These are phyloP conservation scores for Syncephalastrum racemosum DNA, from an alignment of 371 early-diverging fungal genomes.

Conservation along the genomic window DNA sequence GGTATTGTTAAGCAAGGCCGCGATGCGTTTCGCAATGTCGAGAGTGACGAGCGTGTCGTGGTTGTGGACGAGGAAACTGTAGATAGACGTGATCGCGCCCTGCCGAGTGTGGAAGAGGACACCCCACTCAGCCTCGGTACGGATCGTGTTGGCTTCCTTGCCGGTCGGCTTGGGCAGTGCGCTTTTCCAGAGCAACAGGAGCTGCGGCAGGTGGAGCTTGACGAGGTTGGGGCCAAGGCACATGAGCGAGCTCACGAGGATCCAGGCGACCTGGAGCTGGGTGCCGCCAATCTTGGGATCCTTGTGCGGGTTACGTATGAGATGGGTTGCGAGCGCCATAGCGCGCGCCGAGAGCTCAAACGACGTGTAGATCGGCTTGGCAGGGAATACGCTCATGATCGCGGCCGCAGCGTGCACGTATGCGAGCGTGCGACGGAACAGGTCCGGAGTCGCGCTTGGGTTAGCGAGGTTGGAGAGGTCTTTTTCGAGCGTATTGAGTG, in stretches of 20 bases:
- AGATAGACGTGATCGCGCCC: conserved; percentile 70
- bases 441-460: conserved; percentile 44
- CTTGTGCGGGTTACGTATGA: conserved; percentile 65
- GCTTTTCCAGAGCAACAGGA: conserved; percentile 73
- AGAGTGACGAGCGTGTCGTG: conserved; percentile 62
- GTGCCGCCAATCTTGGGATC: conserved; percentile 59
- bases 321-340: conserved; percentile 74
- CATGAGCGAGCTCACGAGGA: conserved; percentile 76
- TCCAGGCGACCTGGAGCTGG: conserved; percentile 83
- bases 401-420: conserved; percentile 70
- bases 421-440: conserved; percentile 59
- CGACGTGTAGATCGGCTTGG: conserved; percentile 69
- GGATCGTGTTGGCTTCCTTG: conserved; percentile 54
- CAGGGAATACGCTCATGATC: conserved; percentile 70
- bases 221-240: conserved; percentile 81
- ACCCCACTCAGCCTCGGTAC: conserved; percentile 70
- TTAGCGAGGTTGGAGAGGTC: conserved; percentile 50
- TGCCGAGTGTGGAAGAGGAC: conserved; percentile 68
- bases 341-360: conserved; percentile 75
- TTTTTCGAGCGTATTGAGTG: conserved; percentile 61
- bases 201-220: conserved; percentile 76
- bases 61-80: conserved; percentile 74
- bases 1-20: conserved; percentile 77
- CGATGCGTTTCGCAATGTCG: conserved; percentile 81
- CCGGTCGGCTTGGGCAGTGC: conserved; percentile 64